Evolutionary conservation across 2,329 filamentous ascomycete genomes (phyloP).

Genomic region (Alternaria burnsii): DNA sequence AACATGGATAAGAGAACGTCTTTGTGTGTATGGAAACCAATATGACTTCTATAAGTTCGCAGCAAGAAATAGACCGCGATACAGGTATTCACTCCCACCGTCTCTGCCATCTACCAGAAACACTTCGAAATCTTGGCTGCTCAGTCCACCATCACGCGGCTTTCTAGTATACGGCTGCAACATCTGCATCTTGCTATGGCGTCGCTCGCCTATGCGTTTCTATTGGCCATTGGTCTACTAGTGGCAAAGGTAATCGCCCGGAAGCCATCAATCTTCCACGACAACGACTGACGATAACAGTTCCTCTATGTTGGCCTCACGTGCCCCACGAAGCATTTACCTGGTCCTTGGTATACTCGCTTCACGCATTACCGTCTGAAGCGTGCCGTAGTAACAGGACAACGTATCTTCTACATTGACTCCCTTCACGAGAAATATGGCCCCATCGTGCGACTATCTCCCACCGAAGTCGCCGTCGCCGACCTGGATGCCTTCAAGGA

Average conservation of each 20-base stretch:
- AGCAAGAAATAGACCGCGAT: too few relatives aligned
- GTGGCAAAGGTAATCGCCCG: constrained; percentile 5
- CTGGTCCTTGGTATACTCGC: constrained; percentile 44
- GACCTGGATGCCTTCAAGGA: constrained; percentile 41
- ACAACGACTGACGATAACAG: constrained; percentile 17
- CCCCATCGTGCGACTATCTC: constrained; percentile 43
- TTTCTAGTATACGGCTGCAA: too few relatives aligned
- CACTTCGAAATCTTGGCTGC: too few relatives aligned
- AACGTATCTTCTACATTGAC: constrained; percentile 53
- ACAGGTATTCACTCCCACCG: too few relatives aligned
- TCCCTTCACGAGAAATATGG: constrained; percentile 47
- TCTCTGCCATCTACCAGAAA: background rate
- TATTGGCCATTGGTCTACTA: background rate
- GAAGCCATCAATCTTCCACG: background rate
- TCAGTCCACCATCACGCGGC: too few relatives aligned
- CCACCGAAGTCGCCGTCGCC: constrained; percentile 41
- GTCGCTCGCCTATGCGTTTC: background rate
- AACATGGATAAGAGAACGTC: background rate
- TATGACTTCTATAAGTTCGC: too few relatives aligned
- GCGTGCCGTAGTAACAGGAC: constrained; percentile 47
- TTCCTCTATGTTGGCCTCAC: constrained; percentile 33
- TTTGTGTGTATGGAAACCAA: background rate
- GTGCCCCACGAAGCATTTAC: constrained; percentile 39
- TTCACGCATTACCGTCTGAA: constrained; percentile 51
- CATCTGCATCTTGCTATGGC: background rate